These are phyloP conservation scores for Erysimum pusillum DNA, from an alignment of 441 rosid species.

Conservation along the genomic window DNA sequence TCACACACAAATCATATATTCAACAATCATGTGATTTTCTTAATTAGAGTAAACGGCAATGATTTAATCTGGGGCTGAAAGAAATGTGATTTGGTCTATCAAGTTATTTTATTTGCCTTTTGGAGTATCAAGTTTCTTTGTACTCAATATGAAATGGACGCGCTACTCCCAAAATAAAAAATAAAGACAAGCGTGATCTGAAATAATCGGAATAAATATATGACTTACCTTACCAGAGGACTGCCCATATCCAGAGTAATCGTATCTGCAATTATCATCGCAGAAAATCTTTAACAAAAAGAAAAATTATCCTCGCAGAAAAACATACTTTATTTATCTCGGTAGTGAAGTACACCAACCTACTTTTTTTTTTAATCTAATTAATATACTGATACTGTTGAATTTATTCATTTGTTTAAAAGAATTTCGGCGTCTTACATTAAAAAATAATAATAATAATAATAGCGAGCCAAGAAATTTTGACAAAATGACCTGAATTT, in stretches of 20 bases:
- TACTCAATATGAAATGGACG: background rate
- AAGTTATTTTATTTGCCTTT: background rate
- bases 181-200: background rate
- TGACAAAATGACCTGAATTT: background rate
- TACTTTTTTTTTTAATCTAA: background rate
- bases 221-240: conserved; percentile 66
- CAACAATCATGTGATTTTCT: background rate
- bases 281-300: conserved; percentile 3
- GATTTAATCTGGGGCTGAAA: background rate
- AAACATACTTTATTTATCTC: no score
- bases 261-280: conserved; percentile 56
- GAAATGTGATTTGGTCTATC: background rate
- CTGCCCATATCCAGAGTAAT: conserved; percentile 68
- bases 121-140: no score
- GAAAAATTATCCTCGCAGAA: no score
- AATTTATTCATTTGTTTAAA: conserved; percentile 1
- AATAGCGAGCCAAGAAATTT: background rate
- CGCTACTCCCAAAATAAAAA: background rate
- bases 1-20: conserved; percentile 19
- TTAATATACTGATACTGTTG: background rate
- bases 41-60: no score
- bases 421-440: background rate
- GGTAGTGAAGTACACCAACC: background rate
- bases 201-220: conserved; percentile 1
- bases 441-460: background rate